Evolutionary conservation across 495 filamentous ascomycete species (phyloP), one percentile per base, ranked within the genome.

Genomic region (Hypoxylon crocopeplum): DNA sequence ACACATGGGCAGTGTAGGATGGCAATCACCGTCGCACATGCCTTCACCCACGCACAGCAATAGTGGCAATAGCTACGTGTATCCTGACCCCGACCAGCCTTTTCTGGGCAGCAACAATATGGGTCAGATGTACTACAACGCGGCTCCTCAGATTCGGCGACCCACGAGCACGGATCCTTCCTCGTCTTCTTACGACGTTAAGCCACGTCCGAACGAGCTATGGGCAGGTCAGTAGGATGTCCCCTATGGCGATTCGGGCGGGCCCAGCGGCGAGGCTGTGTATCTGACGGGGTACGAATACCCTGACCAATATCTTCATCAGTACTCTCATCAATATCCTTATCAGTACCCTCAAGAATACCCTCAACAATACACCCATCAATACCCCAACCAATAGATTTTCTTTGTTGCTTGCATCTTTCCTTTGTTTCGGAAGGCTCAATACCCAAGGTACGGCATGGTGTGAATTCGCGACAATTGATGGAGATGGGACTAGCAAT

Each of bases 121-220:
- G 72, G 77, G 82, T 19, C 84, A 77, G 54, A 67, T 84, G 60
- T 86, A 87, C 58, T 86, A 90, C 71, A 84, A 83, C 58, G 84
- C 82, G 74, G 22, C 81, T 53, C 79, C 83, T 24, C 82, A 86
- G 50, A 83, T 89, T 57, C 82, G 87, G 47, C 82, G 88, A 41
- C 84, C 84, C 1, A 84, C 82, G 12, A 92, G 88, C 75, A 83
- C 86, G 2, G 88, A 92, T 54, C 88, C 89, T 1, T 82, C 84
- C 27, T 58, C 66, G n/a, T 50, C 68, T n/a, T 73, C 80, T 30
- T 92, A 89, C 59, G 87, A 88, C 34, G 78, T 82, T 62, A 87
- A 83, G 70, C 78, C 82, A 45, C 72, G 77, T 34, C 61, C 45
- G 37, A 65, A 60, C 48, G 60, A 65, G 49, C 68, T 64, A 22